Percentiles rank a stretch among this genome's conserved stretches.
Evolutionary conservation across 2,329 filamentous ascomycete genomes (phyloP).

Genomic region (Exophiala sp.): DNA sequence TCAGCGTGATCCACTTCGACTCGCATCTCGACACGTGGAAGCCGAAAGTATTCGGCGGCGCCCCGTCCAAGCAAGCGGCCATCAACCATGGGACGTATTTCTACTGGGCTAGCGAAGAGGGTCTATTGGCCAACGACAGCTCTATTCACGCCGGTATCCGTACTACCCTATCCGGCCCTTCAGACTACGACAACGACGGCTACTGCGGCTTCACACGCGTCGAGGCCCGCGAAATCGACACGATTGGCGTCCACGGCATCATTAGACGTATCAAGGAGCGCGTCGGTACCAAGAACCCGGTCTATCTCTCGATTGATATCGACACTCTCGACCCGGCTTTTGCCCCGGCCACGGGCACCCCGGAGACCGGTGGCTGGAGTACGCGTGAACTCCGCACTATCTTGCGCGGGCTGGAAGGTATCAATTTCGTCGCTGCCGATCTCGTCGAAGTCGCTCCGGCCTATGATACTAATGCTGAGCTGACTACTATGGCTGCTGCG

Average conservation of each 20-base stretch:
- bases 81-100: constrained; percentile 90
- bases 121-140: constrained; percentile 70
- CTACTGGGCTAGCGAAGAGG: constrained; percentile 73
- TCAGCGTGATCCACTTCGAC: constrained; percentile 60
- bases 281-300: constrained; percentile 65
- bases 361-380: constrained; percentile 57
- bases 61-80: constrained; percentile 65
- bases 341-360: constrained; percentile 50
- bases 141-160: constrained; percentile 86
- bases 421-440: constrained; percentile 56
- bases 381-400: constrained; percentile 55
- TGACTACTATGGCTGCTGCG: constrained; percentile 47
- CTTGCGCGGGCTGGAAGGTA: constrained; percentile 52
- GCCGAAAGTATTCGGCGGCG: constrained; percentile 80
- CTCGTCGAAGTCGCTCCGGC: constrained; percentile 58
- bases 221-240: constrained; percentile 66
- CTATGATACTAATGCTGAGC: constrained; percentile 57
- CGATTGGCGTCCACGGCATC: constrained; percentile 65
- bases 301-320: constrained; percentile 81
- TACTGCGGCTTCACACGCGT: constrained; percentile 81
- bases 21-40: constrained; percentile 61
- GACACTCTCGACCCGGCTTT: constrained; percentile 79
- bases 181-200: constrained; percentile 78
- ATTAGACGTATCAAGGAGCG: constrained; percentile 70
- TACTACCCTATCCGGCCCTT: constrained; percentile 70